Conservation (phyloP, 2,329 filamentous ascomycete genomes). For the Xylaria polymorpha region DNA sequence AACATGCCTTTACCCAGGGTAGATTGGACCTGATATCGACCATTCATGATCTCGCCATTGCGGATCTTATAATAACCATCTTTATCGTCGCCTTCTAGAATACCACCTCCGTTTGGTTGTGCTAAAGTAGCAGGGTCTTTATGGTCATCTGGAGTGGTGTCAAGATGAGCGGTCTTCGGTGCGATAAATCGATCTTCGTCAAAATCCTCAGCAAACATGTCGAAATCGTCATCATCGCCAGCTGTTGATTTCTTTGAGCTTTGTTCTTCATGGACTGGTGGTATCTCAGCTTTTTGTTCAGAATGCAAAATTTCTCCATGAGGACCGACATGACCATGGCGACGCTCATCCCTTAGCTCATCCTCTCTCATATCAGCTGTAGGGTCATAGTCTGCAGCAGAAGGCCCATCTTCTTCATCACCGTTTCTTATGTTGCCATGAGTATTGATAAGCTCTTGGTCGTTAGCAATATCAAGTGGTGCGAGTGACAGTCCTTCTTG, state of each 20-base stretch:
- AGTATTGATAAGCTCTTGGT: slow-evolving; percentile 74
- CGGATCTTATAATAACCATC: slow-evolving; percentile 98
- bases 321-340: slow-evolving; percentile 62
- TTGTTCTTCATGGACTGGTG: slow-evolving; percentile 52
- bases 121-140: slow-evolving; percentile 61
- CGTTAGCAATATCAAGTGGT: slow-evolving; percentile 72
- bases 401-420: slow-evolving; percentile 73
- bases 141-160: slow-evolving; percentile 55
- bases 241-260: slow-evolving; percentile 58
- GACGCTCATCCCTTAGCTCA: slow-evolving; percentile 68
- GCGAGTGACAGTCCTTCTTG: slow-evolving; percentile 67
- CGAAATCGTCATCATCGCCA: slow-evolving; percentile 76
- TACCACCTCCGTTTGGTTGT: slow-evolving; percentile 72
- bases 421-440: slow-evolving; percentile 56
- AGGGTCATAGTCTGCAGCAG: slow-evolving; percentile 82
- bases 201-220: slow-evolving; percentile 92
- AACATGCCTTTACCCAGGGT: slow-evolving; percentile 95
- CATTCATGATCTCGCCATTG: slow-evolving; percentile 88
- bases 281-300: slow-evolving; percentile 49
- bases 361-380: slow-evolving; percentile 82
- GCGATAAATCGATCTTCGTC: slow-evolving; percentile 73
- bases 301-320: slow-evolving; percentile 68
- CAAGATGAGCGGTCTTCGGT: slow-evolving; percentile 57
- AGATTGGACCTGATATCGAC: slow-evolving; percentile 88
- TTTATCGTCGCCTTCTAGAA: slow-evolving; percentile 91